Conservation (phyloP, 108 stramenopile genomes). For the Schizochytrium sp. region DNA sequence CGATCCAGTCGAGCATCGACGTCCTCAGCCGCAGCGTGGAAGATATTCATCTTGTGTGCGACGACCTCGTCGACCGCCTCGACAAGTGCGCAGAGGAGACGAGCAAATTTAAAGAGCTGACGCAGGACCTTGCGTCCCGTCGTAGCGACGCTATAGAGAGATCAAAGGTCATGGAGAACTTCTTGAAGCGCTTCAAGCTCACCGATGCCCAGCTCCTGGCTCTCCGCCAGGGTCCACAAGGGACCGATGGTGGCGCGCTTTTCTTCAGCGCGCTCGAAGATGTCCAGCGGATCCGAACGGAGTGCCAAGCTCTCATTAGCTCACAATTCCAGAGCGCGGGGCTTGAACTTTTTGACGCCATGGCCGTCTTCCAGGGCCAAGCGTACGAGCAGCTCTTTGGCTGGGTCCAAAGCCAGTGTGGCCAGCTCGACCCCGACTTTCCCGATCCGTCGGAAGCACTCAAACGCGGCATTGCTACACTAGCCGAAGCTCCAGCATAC, state of each 20-base stretch:
- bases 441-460: background rate
- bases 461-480: background rate
- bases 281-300: background rate
- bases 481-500: background rate
- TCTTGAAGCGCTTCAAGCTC: constrained; percentile 3
- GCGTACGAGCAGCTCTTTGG: background rate
- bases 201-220: background rate
- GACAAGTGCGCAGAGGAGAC: background rate
- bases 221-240: background rate
- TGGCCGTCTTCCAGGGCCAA: background rate
- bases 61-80: background rate
- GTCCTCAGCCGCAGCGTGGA: background rate
- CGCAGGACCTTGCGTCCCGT: background rate
- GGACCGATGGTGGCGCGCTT: background rate
- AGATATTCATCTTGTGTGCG: background rate
- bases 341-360: background rate
- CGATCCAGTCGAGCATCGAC: background rate
- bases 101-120: background rate
- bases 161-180: background rate
- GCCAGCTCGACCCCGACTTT: background rate
- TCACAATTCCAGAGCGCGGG: constrained; percentile 17
- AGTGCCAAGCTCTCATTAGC: constrained; percentile 9
- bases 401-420: background rate
- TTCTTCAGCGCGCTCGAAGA: constrained; percentile 19
- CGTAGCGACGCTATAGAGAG: background rate